Conservation (phyloP, 2,329 filamentous ascomycete genomes). For the Colletotrichum sp. region DNA sequence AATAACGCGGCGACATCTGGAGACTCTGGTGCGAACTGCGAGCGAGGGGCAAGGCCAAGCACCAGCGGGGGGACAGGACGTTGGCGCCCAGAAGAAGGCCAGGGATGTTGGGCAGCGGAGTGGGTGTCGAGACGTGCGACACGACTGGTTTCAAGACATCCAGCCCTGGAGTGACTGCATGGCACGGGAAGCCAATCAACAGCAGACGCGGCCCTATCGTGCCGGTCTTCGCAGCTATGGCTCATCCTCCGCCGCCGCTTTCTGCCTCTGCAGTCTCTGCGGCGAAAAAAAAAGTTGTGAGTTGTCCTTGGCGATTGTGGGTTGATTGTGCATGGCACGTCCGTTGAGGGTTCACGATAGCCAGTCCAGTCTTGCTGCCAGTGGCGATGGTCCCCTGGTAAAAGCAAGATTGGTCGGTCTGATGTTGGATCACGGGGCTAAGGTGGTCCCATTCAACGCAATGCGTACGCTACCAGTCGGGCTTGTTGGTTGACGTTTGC, state of each 20-base stretch:
- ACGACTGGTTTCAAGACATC: constrained; percentile 19
- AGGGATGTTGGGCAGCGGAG: constrained; percentile 12
- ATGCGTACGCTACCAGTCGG: neutral
- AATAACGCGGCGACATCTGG: neutral
- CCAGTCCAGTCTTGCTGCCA: neutral
- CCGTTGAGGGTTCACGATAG: neutral
- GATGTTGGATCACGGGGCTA: neutral
- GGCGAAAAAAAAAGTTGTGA: neutral
- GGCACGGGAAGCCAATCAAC: constrained; percentile 2
- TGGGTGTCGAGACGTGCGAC: constrained; percentile 23
- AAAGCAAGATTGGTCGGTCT: neutral
- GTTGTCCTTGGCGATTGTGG: neutral
- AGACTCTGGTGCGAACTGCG: neutral
- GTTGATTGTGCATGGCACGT: neutral
- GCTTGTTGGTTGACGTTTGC: neutral
- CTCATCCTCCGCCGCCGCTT: neutral
- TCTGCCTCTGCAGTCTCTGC: neutral
- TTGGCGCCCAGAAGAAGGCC: constrained; percentile 10
- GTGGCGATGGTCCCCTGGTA: constrained; percentile 1
- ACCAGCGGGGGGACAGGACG: neutral
- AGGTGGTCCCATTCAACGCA: neutral
- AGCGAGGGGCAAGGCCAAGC: neutral
- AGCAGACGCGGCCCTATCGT: neutral
- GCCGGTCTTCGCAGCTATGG: neutral
- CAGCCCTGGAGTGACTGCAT: constrained; percentile 10